A percentile compares a stretch with the other conserved stretches of the same genome.
phyloP scores from a whole-genome alignment of 2,329 filamentous ascomycete species.

The Apiospora rasikravindrae region DNA sequence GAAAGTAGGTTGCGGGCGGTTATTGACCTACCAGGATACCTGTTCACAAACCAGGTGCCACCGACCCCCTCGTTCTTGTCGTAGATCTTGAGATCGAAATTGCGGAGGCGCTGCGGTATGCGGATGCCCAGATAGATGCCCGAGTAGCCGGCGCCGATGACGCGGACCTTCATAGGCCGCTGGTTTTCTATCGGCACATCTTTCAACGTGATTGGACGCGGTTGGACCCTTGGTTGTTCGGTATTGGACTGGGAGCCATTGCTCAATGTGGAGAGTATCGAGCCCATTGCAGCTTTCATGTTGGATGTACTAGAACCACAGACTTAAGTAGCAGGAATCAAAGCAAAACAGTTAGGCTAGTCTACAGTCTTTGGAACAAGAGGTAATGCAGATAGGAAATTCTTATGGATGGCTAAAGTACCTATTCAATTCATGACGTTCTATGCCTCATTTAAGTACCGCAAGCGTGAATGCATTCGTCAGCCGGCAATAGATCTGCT shows the following conservation, averaged over 20 bases:
- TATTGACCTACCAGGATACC: constrained; percentile 38
- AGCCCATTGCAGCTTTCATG: not conserved
- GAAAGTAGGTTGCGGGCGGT: not conserved
- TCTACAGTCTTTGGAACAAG: not conserved
- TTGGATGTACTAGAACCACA: not conserved
- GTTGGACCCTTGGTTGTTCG: not conserved
- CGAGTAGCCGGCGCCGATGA: constrained; percentile 43
- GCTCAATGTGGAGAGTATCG: not conserved
- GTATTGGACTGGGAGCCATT: not conserved
- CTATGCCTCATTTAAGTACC: not conserved
- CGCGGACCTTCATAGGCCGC: constrained; percentile 41
- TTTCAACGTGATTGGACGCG: constrained; percentile 30
- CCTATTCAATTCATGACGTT: not conserved
- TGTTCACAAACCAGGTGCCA: constrained; percentile 46
- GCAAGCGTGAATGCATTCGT: not conserved
- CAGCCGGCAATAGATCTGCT: not conserved
- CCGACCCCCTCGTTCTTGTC: constrained; percentile 42
- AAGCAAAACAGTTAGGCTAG: too few relatives aligned
- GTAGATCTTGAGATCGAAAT: constrained; percentile 41
- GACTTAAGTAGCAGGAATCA: not conserved
- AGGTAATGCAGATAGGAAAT: not conserved
- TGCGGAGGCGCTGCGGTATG: constrained; percentile 41
- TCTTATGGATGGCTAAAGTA: not conserved
- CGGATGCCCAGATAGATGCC: constrained; percentile 42
- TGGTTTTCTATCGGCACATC: constrained; percentile 37